Conservation (phyloP, 306 rosid species). For the Coriaria nepalensis region DNA sequence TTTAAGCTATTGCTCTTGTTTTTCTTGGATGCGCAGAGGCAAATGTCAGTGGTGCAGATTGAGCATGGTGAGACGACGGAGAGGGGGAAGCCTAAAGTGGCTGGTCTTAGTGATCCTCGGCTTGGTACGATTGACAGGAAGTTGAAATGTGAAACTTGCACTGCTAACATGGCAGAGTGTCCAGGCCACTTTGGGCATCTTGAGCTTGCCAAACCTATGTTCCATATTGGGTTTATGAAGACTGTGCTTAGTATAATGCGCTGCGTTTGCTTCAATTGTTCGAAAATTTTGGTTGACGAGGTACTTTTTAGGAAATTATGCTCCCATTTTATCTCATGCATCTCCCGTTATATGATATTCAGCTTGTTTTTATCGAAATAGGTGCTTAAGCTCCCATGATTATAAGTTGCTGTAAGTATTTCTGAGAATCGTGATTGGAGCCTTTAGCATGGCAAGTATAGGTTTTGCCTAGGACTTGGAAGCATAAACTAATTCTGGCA, state of each 20-base stretch:
- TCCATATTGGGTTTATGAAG: slow-evolving; percentile 86
- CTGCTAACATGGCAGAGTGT: slow-evolving; percentile 93
- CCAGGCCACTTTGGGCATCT: slow-evolving; percentile 96
- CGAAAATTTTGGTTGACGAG: slow-evolving; percentile 82
- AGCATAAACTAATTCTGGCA: too few species aligned
- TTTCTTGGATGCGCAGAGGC: slow-evolving; percentile 57
- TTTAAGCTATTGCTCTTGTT: background rate
- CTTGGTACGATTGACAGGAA: slow-evolving; percentile 90
- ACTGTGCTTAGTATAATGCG: slow-evolving; percentile 76
- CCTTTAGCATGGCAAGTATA: too few species aligned
- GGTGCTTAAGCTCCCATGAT: background rate
- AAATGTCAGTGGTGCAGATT: slow-evolving; percentile 93
- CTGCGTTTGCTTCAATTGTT: slow-evolving; percentile 91
- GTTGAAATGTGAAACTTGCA: slow-evolving; percentile 92
- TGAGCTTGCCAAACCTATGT: slow-evolving; percentile 98
- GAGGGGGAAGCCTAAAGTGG: slow-evolving; percentile 82
- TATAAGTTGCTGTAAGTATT: slow-evolving; percentile 4
- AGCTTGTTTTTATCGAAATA: background rate
- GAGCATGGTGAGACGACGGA: slow-evolving; percentile 88
- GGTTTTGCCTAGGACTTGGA: too few species aligned
- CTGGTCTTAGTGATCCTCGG: slow-evolving; percentile 82
- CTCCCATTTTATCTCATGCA: background rate
- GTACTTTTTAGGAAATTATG: too few species aligned
- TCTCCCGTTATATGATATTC: background rate
- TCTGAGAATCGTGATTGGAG: background rate